These are phyloP conservation scores for Trypanosoma melophagium DNA, from an alignment of 208 protist genomes.

Conservation along the genomic window DNA sequence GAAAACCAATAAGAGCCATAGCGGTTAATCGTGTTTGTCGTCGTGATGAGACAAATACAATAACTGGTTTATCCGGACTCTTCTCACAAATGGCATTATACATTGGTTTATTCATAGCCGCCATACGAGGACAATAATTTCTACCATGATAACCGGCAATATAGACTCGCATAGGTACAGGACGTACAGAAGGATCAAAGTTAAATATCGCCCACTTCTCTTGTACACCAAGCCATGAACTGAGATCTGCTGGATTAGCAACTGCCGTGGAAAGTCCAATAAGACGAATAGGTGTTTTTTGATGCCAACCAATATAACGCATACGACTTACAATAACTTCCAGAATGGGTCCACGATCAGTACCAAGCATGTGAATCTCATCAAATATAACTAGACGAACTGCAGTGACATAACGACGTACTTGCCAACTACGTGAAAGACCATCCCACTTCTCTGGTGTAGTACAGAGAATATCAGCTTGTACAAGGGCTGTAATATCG, in stretches of 20 bases:
- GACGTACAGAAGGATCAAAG: slow-evolving; percentile 97
- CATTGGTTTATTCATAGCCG: slow-evolving; percentile 99
- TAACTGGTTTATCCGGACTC: slow-evolving; percentile 94
- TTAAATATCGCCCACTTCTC: slow-evolving; percentile 96
- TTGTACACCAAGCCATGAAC: slow-evolving; percentile 97
- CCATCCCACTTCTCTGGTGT: slow-evolving; percentile 99
- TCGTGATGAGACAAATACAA: slow-evolving; percentile 99
- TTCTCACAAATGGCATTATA: slow-evolving; percentile 97
- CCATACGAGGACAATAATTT: slow-evolving; percentile 99
- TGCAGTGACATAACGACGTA: slow-evolving; percentile 91
- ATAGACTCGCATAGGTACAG: slow-evolving; percentile 97
- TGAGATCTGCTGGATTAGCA: slow-evolving; percentile 98
- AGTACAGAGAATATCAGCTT: slow-evolving; percentile 97
- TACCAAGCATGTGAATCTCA: slow-evolving; percentile 99
- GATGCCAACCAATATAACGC: slow-evolving; percentile 96
- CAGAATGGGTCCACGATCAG: slow-evolving; percentile 98
- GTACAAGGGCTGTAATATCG: slow-evolving; percentile 90
- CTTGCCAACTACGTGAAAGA: slow-evolving; percentile 98
- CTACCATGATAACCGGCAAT: slow-evolving; percentile 96
- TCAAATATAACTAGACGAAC: slow-evolving; percentile 98
- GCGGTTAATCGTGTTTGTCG: slow-evolving; percentile 99
- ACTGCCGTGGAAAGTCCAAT: slow-evolving; percentile 99
- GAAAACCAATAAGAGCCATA: slow-evolving; percentile 96
- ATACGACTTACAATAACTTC: slow-evolving; percentile 99
- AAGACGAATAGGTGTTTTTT: slow-evolving; percentile 92